Conservation (phyloP, 2,329 filamentous ascomycete species). For the Lecanicillium sp. region DNA sequence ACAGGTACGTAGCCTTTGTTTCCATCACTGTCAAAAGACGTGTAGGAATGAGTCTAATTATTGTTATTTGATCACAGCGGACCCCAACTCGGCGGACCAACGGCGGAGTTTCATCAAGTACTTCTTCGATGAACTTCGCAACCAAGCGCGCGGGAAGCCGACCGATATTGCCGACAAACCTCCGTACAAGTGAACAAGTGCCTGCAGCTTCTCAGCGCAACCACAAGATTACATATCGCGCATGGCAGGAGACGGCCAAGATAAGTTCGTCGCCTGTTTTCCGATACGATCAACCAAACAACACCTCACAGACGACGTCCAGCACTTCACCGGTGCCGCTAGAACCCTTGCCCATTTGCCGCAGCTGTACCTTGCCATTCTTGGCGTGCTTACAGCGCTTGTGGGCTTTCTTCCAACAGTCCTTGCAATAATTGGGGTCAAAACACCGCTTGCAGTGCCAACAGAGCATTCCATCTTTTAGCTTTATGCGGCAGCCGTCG, state of each 20-base stretch:
- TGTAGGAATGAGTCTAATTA: not conserved
- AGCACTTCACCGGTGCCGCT: slow-evolving; percentile 3
- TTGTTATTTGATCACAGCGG: slow-evolving; percentile 14
- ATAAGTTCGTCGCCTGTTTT: not conserved
- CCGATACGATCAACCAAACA: too few species aligned
- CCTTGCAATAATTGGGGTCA: slow-evolving; percentile 12
- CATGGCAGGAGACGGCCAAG: not conserved
- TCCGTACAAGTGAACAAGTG: slow-evolving; percentile 18
- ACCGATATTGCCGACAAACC: slow-evolving; percentile 26
- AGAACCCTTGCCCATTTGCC: slow-evolving; percentile 8
- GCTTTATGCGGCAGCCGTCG: slow-evolving; percentile 27
- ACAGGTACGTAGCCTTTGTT: slow-evolving; percentile 28
- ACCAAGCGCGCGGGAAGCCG: slow-evolving; percentile 39
- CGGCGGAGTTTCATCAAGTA: slow-evolving; percentile 32
- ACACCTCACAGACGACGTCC: slow-evolving; percentile 1
- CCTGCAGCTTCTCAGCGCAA: not conserved
- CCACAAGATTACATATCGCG: not conserved
- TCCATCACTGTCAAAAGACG: not conserved
- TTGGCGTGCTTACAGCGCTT: slow-evolving; percentile 13
- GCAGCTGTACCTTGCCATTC: slow-evolving; percentile 12
- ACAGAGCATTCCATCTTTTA: slow-evolving; percentile 10
- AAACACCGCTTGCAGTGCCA: slow-evolving; percentile 15
- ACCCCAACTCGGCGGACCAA: slow-evolving; percentile 21
- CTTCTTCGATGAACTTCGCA: slow-evolving; percentile 43
- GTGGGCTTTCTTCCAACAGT: slow-evolving; percentile 11